These are phyloP conservation scores for Murraya paniculata DNA, from an alignment of 345 rosid species.

Conservation along the genomic window DNA sequence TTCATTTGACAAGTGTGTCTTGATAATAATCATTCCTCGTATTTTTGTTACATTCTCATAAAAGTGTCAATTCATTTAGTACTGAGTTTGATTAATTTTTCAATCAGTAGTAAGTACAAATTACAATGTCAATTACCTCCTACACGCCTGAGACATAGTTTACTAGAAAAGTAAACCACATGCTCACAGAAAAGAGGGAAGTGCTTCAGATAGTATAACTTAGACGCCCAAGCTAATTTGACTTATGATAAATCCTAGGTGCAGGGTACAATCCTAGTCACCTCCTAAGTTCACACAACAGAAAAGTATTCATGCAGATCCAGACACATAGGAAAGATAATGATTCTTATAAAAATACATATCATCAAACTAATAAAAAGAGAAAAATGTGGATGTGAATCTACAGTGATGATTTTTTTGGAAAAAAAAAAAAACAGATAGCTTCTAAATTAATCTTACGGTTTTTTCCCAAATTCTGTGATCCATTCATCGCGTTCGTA, in stretches of 20 bases:
- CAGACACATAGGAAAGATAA: not conserved
- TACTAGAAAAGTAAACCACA: not conserved
- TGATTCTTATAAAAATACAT: not conserved
- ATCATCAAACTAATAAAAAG: not conserved
- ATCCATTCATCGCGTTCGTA: slow-evolving; percentile 80
- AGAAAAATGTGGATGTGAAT: not conserved
- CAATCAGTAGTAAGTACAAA: not conserved
- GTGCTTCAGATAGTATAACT: not conserved
- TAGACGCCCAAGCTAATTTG: not conserved
- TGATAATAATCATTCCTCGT: not conserved
- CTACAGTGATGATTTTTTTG: not conserved
- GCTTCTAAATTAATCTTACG: slow-evolving; percentile 47
- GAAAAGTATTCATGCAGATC: not conserved
- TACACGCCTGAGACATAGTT: not conserved
- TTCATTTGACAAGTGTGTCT: not conserved
- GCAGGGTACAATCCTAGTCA: not conserved
- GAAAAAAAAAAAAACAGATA: not conserved
- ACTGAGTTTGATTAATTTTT: not conserved
- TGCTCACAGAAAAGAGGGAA: not conserved
- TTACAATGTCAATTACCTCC: not conserved
- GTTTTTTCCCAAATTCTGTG: slow-evolving; percentile 68
- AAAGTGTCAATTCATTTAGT: not conserved
- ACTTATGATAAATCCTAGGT: not conserved
- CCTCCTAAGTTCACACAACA: not conserved
- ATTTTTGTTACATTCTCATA: not conserved